phyloP scores from a whole-genome alignment of 164 flowering plant genomes.

The Cinnamomum chago region DNA sequence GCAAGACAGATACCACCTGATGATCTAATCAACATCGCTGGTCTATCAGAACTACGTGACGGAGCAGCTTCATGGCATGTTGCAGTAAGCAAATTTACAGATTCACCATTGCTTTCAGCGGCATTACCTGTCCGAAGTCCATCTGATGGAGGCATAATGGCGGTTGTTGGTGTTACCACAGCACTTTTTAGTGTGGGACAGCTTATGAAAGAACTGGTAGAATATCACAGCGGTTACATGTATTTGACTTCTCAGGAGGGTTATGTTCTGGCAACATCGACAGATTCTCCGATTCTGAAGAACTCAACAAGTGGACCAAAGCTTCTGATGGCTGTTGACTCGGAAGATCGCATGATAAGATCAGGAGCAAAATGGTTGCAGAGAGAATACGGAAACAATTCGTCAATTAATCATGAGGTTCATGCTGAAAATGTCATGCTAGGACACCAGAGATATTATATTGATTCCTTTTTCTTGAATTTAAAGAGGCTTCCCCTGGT shows the following conservation, averaged over 20 bases:
- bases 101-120: constrained; percentile 90
- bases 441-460: constrained; percentile 60
- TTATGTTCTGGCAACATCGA: constrained; percentile 85
- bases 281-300: constrained; percentile 67
- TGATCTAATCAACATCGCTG: constrained; percentile 82
- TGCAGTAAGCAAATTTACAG: constrained; percentile 77
- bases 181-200: constrained; percentile 91
- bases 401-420: constrained; percentile 52
- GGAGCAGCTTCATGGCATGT: constrained; percentile 96
- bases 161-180: constrained; percentile 95
- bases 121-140: constrained; percentile 83
- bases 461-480: constrained; percentile 85
- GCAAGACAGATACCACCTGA: constrained; percentile 66
- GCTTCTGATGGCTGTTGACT: constrained; percentile 75
- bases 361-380: constrained; percentile 77
- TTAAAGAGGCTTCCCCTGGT: constrained; percentile 91
- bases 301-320: constrained; percentile 57
- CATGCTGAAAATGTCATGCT: constrained; percentile 81
- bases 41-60: constrained; percentile 77
- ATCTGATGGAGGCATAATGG: constrained; percentile 61
- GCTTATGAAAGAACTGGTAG: constrained; percentile 92
- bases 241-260: constrained; percentile 94
- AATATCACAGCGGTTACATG: constrained; percentile 80
- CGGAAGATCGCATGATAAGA: constrained; percentile 59
- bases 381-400: constrained; percentile 40